phyloP scores from a whole-genome alignment of 202 grass and related monocot species.

The Cymbopogon flexuosus region DNA sequence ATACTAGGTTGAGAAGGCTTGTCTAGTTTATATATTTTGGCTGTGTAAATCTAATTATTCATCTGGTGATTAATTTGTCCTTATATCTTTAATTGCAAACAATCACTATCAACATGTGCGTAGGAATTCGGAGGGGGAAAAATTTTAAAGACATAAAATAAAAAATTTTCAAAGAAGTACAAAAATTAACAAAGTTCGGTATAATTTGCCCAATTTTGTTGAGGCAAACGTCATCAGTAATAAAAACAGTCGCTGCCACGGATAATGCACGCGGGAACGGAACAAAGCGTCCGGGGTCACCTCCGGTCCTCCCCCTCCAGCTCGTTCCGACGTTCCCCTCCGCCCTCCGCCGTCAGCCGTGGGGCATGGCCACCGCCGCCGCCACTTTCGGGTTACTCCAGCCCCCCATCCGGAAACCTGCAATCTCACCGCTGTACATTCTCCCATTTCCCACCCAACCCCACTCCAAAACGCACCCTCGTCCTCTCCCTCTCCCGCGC shows the following conservation, averaged over 20 bases:
- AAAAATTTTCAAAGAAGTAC: background rate
- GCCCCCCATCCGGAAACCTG: background rate
- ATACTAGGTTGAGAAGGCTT: background rate
- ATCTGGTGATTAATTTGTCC: background rate
- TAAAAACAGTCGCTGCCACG: background rate
- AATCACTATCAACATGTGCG: background rate
- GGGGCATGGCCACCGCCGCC: slow-evolving; percentile 14
- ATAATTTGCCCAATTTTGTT: background rate
- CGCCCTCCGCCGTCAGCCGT: background rate
- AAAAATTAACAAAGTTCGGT: background rate
- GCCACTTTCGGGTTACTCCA: background rate
- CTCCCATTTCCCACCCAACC: background rate
- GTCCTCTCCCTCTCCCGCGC: background rate
- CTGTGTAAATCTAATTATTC: no score
- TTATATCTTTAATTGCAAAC: background rate
- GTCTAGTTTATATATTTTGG: background rate
- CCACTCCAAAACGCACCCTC: background rate
- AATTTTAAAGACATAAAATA: background rate
- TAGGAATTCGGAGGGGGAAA: background rate
- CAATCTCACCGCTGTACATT: background rate
- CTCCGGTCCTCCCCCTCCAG: background rate
- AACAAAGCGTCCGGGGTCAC: background rate
- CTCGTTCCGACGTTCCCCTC: background rate
- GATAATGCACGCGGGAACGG: slow-evolving; percentile 22
- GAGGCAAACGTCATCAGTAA: background rate